Evolutionary conservation across 805 yeast genomes (phyloP), one percentile per base, ranked within the genome.

Genomic region (Candida michaelii): DNA sequence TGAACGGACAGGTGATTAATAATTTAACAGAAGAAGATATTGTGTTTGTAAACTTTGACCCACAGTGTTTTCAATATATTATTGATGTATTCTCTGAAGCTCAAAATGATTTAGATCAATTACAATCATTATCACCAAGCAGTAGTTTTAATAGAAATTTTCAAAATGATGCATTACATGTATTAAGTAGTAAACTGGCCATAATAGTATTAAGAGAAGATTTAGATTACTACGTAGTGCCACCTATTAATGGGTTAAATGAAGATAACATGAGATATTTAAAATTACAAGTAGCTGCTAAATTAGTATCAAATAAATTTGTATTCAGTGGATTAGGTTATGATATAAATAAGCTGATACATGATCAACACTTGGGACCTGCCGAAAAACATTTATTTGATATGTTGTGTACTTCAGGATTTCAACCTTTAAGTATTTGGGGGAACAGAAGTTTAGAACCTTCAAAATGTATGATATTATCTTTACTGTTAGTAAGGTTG

Each of bases 371-470:
- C 27, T 62, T 85, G 47, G 90, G 89, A 6, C 83, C 96, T 12
- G 98, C 99, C 0, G 99, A 93, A 62, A 91, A 86, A 62, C 98
- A 91, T 62, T 73, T 93, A 35, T 77, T 88, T 66, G 97, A 89
- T 49, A 93, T 93, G 99, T 74, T 93, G 42, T 89, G 97, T 55
- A 75, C 91, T 0, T 83, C 95, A 0, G 99, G 99, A 1, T 87
- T 89, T 50, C 62, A 69, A 3, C 64, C 75, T 10, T 70, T 71
- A 15, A 88, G 85, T 23, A 53, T 62, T 12, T 93, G 99, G 99
- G 97, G 96, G 3, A 83, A 82, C 56, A 73, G 99, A 48, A 80
- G 87, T n/a, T 74, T 84, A 52, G 97, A 90, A 59, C 91, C 95
- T 1, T 80, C 81, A 45, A 85, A 85, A 56, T 84, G 97, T 10